These are phyloP conservation scores for Brassica cretica DNA, from an alignment of 345 rosid genomes.

Conservation along the genomic window DNA sequence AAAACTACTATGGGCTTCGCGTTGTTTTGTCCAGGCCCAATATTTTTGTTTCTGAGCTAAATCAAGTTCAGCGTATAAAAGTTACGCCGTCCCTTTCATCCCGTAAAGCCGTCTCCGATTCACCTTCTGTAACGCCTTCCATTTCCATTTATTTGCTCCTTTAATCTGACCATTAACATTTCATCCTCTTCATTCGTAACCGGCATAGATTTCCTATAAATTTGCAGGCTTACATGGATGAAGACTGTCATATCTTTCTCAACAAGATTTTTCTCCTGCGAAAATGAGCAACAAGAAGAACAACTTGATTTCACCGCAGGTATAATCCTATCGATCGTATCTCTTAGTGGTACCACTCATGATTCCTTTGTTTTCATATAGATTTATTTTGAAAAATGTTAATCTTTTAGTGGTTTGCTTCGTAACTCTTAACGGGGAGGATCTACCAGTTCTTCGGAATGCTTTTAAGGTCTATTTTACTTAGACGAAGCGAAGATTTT, in stretches of 20 bases:
- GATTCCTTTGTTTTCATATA: not conserved
- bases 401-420: not conserved
- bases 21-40: too few relatives aligned
- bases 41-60: too few relatives aligned
- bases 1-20: too few relatives aligned
- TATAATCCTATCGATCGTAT: slow-evolving; percentile 22
- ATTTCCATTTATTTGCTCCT: not conserved
- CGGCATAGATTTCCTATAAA: not conserved
- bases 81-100: not conserved
- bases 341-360: not conserved
- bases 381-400: not conserved
- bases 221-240: not conserved
- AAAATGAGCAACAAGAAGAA: slow-evolving; percentile 66
- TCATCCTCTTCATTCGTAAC: not conserved
- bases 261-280: slow-evolving; percentile 15
- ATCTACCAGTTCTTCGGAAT: slow-evolving; percentile 72
- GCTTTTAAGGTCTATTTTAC: slow-evolving; percentile 63
- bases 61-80: too few relatives aligned
- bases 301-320: slow-evolving; percentile 71
- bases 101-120: not conserved
- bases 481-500: not conserved
- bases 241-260: not conserved
- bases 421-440: slow-evolving; percentile 58
- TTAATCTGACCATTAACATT: not conserved
- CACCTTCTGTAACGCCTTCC: not conserved